These are phyloP conservation scores for Lophiostoma macrostomum DNA, from an alignment of 495 filamentous ascomycete genomes.

Conservation along the genomic window DNA sequence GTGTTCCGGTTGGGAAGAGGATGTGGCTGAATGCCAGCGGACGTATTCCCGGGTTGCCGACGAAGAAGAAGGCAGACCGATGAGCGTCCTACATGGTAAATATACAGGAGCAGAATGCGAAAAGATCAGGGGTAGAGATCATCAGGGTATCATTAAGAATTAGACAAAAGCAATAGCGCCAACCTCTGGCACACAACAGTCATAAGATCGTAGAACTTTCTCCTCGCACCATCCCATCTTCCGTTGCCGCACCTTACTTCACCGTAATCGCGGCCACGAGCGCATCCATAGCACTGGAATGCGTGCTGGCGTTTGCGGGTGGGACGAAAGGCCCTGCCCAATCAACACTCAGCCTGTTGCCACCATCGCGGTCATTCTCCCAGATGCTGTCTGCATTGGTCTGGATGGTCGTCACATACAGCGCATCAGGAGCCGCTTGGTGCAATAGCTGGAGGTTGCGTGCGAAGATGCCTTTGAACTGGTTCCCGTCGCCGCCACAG, in stretches of 20 bases:
- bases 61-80: constrained; percentile 6
- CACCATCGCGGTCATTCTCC: constrained; percentile 55
- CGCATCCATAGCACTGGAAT: constrained; percentile 67
- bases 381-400: constrained; percentile 67
- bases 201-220: not conserved
- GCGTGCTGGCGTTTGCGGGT: constrained; percentile 54
- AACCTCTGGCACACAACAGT: not conserved
- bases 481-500: constrained; percentile 59
- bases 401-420: constrained; percentile 54
- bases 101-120: no score
- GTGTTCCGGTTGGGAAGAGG: constrained; percentile 55
- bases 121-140: not conserved
- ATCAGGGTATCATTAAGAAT: constrained; percentile 20
- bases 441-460: constrained; percentile 65
- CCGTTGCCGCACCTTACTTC: not conserved
- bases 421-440: constrained; percentile 49
- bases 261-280: constrained; percentile 58
- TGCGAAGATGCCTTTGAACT: constrained; percentile 80
- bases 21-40: constrained; percentile 46
- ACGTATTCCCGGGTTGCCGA: no score
- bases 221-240: not conserved
- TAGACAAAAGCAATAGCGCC: constrained; percentile 1
- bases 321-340: constrained; percentile 57
- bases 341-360: constrained; percentile 52
- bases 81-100: no score